A percentile compares a stretch with the other conserved stretches of the same genome.
Conservation (phyloP, 108 stramenopile genomes). For the Nitzschia sp. region DNA sequence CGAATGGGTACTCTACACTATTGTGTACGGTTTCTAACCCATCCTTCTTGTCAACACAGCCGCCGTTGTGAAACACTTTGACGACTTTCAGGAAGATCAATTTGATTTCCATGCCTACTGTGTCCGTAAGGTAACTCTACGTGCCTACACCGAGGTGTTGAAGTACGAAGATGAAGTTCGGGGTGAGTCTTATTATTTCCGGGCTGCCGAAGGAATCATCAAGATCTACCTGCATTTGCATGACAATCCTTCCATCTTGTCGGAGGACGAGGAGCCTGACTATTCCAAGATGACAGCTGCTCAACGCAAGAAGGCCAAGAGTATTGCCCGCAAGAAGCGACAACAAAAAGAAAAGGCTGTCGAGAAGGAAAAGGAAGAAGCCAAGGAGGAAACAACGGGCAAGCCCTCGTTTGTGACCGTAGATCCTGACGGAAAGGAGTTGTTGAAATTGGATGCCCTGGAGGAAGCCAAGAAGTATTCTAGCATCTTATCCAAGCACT, state of each 20-base stretch:
- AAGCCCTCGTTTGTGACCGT: conserved; percentile 65
- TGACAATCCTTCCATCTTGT: conserved; percentile 55
- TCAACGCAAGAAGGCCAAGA: conserved; percentile 84
- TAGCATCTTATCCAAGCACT: conserved; percentile 70
- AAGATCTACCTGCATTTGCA: conserved; percentile 71
- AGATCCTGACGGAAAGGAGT: conserved; percentile 87
- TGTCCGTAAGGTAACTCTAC: conserved; percentile 93
- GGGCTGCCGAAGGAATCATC: conserved; percentile 78
- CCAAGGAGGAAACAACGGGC: conserved; percentile 37
- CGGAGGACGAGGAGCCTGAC: conserved; percentile 71
- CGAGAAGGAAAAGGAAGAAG: conserved; percentile 34
- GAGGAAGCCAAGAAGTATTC: conserved; percentile 81
- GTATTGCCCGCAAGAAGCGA: conserved; percentile 79
- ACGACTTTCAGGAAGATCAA: conserved; percentile 96
- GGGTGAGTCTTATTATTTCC: conserved; percentile 76
- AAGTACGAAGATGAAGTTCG: conserved; percentile 84
- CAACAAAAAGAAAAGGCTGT: conserved; percentile 58
- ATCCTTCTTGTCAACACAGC: conserved; percentile 28
- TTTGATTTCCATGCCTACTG: conserved; percentile 99
- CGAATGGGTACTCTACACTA: not conserved
- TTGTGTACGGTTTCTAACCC: not conserved
- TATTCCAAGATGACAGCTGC: conserved; percentile 83
- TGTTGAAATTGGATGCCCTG: conserved; percentile 76
- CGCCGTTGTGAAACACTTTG: conserved; percentile 92
- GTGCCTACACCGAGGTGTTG: conserved; percentile 89